Evolutionary conservation across 1,284 basidiomycete genomes (phyloP).

Genomic region (Moniliella sp.): DNA sequence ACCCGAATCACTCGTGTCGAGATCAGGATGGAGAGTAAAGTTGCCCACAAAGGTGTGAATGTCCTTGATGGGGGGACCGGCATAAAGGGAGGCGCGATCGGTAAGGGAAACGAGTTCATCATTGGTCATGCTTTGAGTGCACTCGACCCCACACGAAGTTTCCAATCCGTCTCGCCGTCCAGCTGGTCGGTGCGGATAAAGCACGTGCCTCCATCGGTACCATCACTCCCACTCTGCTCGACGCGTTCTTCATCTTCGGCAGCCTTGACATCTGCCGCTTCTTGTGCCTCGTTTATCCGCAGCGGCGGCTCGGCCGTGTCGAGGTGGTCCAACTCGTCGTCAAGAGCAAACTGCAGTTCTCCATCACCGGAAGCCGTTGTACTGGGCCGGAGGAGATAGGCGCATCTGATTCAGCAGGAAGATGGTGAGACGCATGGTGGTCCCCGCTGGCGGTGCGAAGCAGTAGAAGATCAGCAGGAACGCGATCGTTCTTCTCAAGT

Average conservation of each 20-base stretch:
- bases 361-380: background rate
- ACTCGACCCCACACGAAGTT: slow-evolving; percentile 64
- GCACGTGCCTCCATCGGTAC: slow-evolving; percentile 67
- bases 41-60: slow-evolving; percentile 89
- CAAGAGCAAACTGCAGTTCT: slow-evolving; percentile 9
- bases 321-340: slow-evolving; percentile 11
- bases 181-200: slow-evolving; percentile 94
- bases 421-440: slow-evolving; percentile 15
- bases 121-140: slow-evolving; percentile 53
- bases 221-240: slow-evolving; percentile 2
- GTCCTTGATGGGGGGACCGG: slow-evolving; percentile 84
- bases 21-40: slow-evolving; percentile 48
- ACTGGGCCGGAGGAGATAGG: background rate
- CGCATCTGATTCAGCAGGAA: background rate
- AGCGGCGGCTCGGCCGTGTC: background rate
- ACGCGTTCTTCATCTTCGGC: slow-evolving; percentile 1
- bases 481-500: slow-evolving; percentile 86
- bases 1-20: background rate
- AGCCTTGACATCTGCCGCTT: background rate
- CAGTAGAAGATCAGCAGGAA: slow-evolving; percentile 80
- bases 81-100: slow-evolving; percentile 36
- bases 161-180: slow-evolving; percentile 98
- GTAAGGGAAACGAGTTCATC: slow-evolving; percentile 46
- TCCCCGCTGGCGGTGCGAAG: slow-evolving; percentile 47
- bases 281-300: background rate